A percentile compares a stretch with the other conserved stretches of the same genome.
phyloP scores from a whole-genome alignment of 192 early-diverging fungal genomes.

The Haplosporangium gracile region DNA sequence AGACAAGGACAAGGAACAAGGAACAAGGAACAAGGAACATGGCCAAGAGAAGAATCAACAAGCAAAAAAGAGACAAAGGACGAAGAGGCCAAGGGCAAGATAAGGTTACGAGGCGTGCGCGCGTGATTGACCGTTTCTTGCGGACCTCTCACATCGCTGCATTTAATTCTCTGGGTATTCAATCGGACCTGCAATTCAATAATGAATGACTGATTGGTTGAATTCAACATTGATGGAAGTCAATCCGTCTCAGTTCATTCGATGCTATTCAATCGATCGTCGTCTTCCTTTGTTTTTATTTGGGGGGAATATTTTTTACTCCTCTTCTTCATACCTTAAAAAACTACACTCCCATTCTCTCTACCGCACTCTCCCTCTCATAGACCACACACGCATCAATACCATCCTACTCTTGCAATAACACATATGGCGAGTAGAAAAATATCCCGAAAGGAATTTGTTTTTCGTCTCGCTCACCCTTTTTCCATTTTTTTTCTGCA shows the following conservation, averaged over 20 bases:
- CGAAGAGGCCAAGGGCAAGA: not conserved
- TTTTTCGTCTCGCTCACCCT: not conserved
- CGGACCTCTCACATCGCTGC: not conserved
- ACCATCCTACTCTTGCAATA: not conserved
- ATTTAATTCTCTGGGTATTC: not conserved
- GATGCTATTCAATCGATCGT: not conserved
- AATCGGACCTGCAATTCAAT: not conserved
- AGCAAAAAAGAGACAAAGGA: too few relatives aligned
- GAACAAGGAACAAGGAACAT: too few relatives aligned
- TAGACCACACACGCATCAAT: not conserved
- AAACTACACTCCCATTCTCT: not conserved
- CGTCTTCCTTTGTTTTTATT: not conserved
- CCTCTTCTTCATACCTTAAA: not conserved
- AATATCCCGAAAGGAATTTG: not conserved
- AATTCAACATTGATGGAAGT: not conserved
- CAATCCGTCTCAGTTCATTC: constrained; percentile 1
- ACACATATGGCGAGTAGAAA: not conserved
- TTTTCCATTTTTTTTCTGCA: not conserved
- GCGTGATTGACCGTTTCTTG: not conserved
- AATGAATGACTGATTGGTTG: not conserved
- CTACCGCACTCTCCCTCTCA: not conserved
- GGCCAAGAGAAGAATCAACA: too few relatives aligned
- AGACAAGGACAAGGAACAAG: too few relatives aligned
- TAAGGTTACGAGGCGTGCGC: not conserved
- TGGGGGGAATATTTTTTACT: not conserved